Conservation (phyloP, 202 grass and related monocot species). For the Carex sylvatica region DNA sequence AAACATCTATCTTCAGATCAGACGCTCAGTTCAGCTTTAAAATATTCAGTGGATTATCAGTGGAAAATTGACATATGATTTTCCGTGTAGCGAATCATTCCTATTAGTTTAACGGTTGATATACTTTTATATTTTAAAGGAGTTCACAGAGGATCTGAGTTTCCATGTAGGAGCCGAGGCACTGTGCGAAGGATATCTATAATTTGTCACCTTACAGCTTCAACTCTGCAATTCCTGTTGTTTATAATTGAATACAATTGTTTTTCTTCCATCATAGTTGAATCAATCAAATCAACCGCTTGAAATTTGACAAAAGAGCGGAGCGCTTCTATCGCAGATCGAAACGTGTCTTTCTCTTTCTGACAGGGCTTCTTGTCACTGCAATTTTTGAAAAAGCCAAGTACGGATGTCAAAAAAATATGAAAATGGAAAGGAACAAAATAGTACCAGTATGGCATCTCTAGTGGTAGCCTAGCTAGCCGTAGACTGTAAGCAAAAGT, state of each 20-base stretch:
- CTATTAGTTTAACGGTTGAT: too few species aligned
- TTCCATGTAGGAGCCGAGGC: neutral
- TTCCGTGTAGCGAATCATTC: neutral
- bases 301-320: neutral
- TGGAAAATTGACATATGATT: neutral
- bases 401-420: neutral
- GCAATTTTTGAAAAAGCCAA: neutral
- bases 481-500: neutral
- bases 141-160: neutral
- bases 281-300: constrained; percentile 14
- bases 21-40: neutral
- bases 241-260: neutral
- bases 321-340: neutral
- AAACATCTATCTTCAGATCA: neutral
- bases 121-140: neutral
- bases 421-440: neutral
- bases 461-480: neutral
- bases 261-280: neutral
- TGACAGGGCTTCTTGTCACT: constrained; percentile 14
- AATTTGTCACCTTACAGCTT: neutral
- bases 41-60: neutral
- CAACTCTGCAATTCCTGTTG: constrained; percentile 12
- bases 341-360: constrained; percentile 13
- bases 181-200: neutral
- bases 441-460: neutral